Base-by-base conservation (phyloP, 352 stramenopile species). In the Phytopythium boreale region DNA sequence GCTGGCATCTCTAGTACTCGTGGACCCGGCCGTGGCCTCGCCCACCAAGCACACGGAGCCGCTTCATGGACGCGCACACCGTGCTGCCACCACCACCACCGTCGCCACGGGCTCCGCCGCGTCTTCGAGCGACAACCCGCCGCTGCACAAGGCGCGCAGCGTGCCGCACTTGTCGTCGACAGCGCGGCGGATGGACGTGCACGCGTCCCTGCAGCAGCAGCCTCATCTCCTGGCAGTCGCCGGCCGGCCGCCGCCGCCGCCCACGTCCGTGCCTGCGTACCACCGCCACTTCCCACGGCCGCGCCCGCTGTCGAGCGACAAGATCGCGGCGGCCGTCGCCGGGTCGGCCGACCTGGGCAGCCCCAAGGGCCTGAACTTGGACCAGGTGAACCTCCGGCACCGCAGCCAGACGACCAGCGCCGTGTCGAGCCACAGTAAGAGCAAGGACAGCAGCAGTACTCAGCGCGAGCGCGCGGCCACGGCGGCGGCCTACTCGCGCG, bases 351-450 rank as follows among this genome's bases (percentile, higher is more conserved):
- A 49, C 52, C 67, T 77, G 52, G 62, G 64, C 63, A 73, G 55
- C 36, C 59, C 72, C 46, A 68, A 72, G n/a, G 66, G 66, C 26
- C 55, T 77, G 31, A 56, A 61, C 63, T 62, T 75, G 27, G 70
- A 77, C 61, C 64, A 75, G 63, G 52, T 80, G n/a, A 77, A 75
- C 67, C 72, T 56, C n/a, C 63, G 67, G 19, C 59, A 76, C 63
- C 69, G 72, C 55, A 66, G 69, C 22, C 65, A 70, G 49, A 76
- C 68, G 44, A 76, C 68, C 50, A 69, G 75, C 70, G 65, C 70
- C 52, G 58, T 75, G 66, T 53, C 68, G 49, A 34, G 36, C 15
- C n/a, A 59, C 62, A 66, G 55, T 58, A 34, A 74, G 64, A 49
- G 57, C 66, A 44, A 63, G 44, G 56, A 58, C 61, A 39, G 62